Evolutionary conservation across 768 basidiomycete genomes (phyloP), one percentile per base, ranked within the genome.

Genomic region (Termitomyces titanicus): DNA sequence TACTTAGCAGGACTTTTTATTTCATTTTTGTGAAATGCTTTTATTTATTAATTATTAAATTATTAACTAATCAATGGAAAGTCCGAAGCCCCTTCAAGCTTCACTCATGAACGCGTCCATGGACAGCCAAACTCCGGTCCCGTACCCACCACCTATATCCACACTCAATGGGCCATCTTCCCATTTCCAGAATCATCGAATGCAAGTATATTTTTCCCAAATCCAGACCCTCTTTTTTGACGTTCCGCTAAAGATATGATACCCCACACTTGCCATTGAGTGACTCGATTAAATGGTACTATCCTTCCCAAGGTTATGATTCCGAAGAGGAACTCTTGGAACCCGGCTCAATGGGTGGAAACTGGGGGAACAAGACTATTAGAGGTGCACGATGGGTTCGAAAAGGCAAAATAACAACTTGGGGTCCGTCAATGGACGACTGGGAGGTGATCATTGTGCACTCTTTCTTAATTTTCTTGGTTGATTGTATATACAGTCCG

Each of bases 391-490:
- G 91, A 65, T 94, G 91, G 91, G 78, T 89, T 47, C 82, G 91
- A 17, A 81, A 79, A 66, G 89, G 92, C 44, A 94, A 94, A 70
- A 83, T 92, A 56, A 81, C 83, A 27, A 76, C 85, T 13, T 94
- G 92, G 92, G 90, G 89, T 27, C 90, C 92, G 20, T 80, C 81
- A 46, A 82, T 85, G 74, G 90, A 90, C 34, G 90, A 93, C 55
- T 92, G 89, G 86, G 90, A 93, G 83, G 92, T 89, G 64, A 59
- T 77, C 65, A 15, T 15, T 43, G 33, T 9, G 47, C 22, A 27
- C 43, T 40, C 39, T 57, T 40, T 51, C 24, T 34, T 15, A 31
- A 34, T 51, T 35, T 53, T 51, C 48, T 47, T 38, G 47, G 51
- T 58, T 57, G 51, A 55, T 61, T 50, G 47, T 64, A 33, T 50